Percentiles rank a stretch among this genome's conserved stretches.
phyloP scores from a whole-genome alignment of 139 green algal genomes.

The Chlorella ohadii region DNA sequence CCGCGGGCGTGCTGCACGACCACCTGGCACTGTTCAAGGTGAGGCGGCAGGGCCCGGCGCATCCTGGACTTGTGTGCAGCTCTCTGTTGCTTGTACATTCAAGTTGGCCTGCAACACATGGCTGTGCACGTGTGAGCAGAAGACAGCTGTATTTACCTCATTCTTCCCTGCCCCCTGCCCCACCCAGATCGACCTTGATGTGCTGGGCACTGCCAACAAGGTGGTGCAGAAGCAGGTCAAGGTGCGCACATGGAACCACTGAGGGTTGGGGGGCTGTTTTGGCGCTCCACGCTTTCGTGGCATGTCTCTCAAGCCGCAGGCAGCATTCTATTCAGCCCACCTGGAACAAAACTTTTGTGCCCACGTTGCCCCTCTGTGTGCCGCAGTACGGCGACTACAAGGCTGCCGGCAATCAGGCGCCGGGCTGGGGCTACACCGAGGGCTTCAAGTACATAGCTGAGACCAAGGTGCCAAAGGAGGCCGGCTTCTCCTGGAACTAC shows the following conservation, averaged over 20 bases:
- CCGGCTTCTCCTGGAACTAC: constrained; percentile 9
- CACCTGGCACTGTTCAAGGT: constrained; percentile 43
- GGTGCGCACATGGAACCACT: background rate
- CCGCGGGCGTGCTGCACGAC: constrained; percentile 42
- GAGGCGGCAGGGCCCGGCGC: background rate
- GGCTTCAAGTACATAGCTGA: constrained; percentile 12
- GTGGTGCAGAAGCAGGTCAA: constrained; percentile 1
- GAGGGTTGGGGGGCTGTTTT: background rate
- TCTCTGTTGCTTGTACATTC: no score
- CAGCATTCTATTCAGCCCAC: no score
- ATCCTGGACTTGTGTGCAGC: no score
- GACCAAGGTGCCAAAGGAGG: background rate
- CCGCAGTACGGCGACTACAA: constrained; percentile 9
- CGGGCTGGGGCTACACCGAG: background rate
- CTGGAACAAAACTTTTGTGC: no score
- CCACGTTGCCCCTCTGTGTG: background rate
- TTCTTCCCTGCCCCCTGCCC: background rate
- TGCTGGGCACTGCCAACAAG: constrained; percentile 19
- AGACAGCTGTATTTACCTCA: no score
- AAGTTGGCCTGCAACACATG: no score
- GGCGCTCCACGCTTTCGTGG: no score
- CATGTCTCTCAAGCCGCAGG: no score
- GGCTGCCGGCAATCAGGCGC: background rate
- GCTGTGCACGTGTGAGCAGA: no score
- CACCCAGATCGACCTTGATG: constrained; percentile 32